A percentile compares a stretch with the other conserved stretches of the same genome.
Evolutionary conservation across 306 rosid genomes (phyloP).

Genomic region (Vigna trinervia): DNA sequence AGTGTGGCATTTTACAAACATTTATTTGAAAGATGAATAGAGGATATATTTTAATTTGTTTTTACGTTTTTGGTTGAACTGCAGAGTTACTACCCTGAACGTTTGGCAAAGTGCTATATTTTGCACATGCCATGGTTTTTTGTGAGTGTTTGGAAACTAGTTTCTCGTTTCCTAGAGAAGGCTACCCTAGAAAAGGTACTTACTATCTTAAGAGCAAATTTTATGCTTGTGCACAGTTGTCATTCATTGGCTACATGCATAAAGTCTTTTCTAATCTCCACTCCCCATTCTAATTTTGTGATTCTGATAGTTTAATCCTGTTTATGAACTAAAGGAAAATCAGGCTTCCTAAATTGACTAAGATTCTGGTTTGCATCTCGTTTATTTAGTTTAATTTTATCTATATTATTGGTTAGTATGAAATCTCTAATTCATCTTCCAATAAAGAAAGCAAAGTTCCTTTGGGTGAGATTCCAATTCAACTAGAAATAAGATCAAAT

Average conservation of each 20-base stretch:
- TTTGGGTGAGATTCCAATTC: accelerated
- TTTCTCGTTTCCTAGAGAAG: constrained; percentile 84
- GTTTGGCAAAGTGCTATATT: constrained; percentile 72
- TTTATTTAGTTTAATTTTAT: no score
- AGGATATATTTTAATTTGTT: not conserved
- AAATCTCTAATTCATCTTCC: no score
- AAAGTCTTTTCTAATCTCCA: not conserved
- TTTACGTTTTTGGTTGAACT: constrained; percentile 35
- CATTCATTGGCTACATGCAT: constrained; percentile 14
- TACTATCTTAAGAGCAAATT: constrained; percentile 12
- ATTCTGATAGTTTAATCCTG: not conserved
- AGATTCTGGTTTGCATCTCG: no score
- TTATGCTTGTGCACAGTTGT: not conserved
- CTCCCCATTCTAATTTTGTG: not conserved
- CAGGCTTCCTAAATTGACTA: no score
- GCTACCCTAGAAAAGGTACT: constrained; percentile 81
- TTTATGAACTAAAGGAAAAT: no score
- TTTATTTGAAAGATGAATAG: not conserved
- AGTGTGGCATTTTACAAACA: constrained; percentile 2
- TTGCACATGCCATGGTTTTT: constrained; percentile 89
- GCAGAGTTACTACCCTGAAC: constrained; percentile 95
- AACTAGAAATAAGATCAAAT: no score
- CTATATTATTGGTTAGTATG: no score
- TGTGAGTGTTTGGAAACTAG: constrained; percentile 86
- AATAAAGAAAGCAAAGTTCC: not conserved